These are phyloP conservation scores for Coemansia sp. DNA, from an alignment of 192 early-diverging fungal genomes.

Conservation along the genomic window DNA sequence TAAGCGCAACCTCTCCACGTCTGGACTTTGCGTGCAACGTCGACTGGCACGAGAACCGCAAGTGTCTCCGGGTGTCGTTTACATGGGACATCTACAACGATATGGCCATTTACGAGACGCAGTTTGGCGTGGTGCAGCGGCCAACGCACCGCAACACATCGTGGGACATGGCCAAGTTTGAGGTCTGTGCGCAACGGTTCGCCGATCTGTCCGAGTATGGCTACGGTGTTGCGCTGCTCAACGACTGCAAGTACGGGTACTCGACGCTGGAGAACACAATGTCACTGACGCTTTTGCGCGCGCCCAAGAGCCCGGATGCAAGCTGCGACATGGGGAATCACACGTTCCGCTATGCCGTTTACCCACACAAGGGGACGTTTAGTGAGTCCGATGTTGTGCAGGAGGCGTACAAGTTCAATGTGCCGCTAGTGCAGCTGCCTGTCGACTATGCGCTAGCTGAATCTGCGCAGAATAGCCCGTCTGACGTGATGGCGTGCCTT, in stretches of 20 bases:
- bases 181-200: conserved; percentile 97
- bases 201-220: conserved; percentile 95
- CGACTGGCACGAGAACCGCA: conserved; percentile 90
- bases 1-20: conserved; percentile 68
- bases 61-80: conserved; percentile 92
- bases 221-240: conserved; percentile 90
- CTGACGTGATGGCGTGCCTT: conserved; percentile 18
- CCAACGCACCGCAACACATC: conserved; percentile 95
- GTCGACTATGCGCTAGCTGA: conserved; percentile 15
- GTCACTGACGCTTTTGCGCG: conserved; percentile 80
- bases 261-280: conserved; percentile 79
- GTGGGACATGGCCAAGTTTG: conserved; percentile 89
- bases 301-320: conserved; percentile 76
- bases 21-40: conserved; percentile 89
- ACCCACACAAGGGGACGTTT: conserved; percentile 85
- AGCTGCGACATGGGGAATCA: conserved; percentile 69
- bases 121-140: conserved; percentile 87
- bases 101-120: conserved; percentile 91
- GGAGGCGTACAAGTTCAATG: conserved; percentile 89
- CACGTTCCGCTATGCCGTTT: conserved; percentile 85
- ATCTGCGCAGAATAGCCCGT: neutral
- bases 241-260: conserved; percentile 97
- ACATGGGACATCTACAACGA: conserved; percentile 82
- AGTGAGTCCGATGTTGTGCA: conserved; percentile 80
- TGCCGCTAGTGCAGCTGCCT: conserved; percentile 62